A percentile compares a stretch with the other conserved stretches of the same genome.
phyloP scores from a whole-genome alignment of 2,329 filamentous ascomycete genomes.

The Diaporthe citrichinensis region DNA sequence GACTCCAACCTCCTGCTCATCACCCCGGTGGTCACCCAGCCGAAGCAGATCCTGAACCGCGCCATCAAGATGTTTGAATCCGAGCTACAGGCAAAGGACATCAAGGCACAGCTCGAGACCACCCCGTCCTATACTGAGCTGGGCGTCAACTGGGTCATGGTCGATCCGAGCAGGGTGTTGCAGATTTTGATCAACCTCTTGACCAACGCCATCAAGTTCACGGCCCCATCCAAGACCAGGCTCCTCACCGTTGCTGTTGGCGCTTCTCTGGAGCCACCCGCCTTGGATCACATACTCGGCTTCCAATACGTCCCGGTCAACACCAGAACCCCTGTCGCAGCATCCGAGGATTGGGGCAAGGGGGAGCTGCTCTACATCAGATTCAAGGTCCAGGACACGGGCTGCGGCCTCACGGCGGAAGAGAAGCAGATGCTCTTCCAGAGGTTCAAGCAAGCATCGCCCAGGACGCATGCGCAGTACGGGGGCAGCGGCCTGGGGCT shows the following conservation, averaged over 20 bases:
- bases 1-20: constrained; percentile 69
- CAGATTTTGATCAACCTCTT: constrained; percentile 72
- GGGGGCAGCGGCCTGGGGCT: constrained; percentile 75
- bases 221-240: constrained; percentile 50
- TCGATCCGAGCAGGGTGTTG: constrained; percentile 70
- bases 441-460: constrained; percentile 74
- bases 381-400: constrained; percentile 75
- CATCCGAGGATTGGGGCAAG: constrained; percentile 50
- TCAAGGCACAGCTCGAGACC: constrained; percentile 64
- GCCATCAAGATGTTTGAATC: constrained; percentile 72
- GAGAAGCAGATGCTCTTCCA: constrained; percentile 78
- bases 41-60: constrained; percentile 64
- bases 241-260: constrained; percentile 65
- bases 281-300: constrained; percentile 41
- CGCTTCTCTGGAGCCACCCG: constrained; percentile 59
- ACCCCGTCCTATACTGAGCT: constrained; percentile 62
- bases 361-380: constrained; percentile 54
- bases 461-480: constrained; percentile 68
- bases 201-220: constrained; percentile 75
- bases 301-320: constrained; percentile 51
- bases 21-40: constrained; percentile 67
- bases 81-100: constrained; percentile 68
- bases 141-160: constrained; percentile 67
- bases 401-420: constrained; percentile 71
- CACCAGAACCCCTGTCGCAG: constrained; percentile 44